phyloP scores from a whole-genome alignment of 2,329 filamentous ascomycete species.

The Aspergillus flavus region DNA sequence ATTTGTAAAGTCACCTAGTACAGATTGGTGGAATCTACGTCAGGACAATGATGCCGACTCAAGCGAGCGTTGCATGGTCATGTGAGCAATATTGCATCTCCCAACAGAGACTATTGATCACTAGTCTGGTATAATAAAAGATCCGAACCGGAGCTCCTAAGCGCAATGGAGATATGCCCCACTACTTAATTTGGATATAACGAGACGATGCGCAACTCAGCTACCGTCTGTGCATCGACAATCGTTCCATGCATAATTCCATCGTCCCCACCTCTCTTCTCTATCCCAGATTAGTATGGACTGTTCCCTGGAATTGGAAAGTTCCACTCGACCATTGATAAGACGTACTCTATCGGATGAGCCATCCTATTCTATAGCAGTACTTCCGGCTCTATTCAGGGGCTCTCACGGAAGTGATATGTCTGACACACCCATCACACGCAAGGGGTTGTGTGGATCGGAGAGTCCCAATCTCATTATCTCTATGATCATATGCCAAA shows the following conservation, averaged over 20 bases:
- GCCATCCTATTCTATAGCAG: not conserved
- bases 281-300: not conserved
- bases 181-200: not conserved
- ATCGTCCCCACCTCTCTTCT: not conserved
- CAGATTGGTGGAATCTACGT: too few species aligned
- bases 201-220: not conserved
- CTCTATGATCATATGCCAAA: not conserved
- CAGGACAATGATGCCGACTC: too few species aligned
- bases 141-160: not conserved
- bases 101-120: not conserved
- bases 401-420: not conserved
- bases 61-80: not conserved
- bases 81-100: not conserved
- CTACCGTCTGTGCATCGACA: not conserved
- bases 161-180: not conserved
- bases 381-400: not conserved
- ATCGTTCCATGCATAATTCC: not conserved
- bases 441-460: not conserved
- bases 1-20: not conserved
- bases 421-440: not conserved
- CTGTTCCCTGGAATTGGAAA: not conserved
- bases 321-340: too few species aligned
- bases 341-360: too few species aligned
- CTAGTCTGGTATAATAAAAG: not conserved
- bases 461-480: too few species aligned